phyloP scores from a whole-genome alignment of 2,329 filamentous ascomycete species.

The Xylariaceae sp. region DNA sequence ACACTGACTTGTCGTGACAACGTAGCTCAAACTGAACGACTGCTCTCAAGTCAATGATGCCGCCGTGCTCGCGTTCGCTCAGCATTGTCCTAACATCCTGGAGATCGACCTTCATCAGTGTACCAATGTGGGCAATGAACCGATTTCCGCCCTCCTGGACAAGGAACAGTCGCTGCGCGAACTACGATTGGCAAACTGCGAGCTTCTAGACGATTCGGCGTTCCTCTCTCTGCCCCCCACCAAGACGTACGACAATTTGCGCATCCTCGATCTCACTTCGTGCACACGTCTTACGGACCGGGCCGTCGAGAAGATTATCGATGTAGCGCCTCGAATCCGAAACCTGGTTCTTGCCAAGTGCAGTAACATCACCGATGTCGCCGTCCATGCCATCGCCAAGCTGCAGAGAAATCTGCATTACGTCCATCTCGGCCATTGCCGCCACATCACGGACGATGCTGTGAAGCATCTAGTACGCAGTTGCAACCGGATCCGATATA shows the following conservation, averaged over 20 bases:
- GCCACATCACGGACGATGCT: conserved; percentile 81
- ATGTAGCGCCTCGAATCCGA: conserved; percentile 76
- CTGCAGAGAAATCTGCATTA: conserved; percentile 96
- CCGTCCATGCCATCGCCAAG: conserved; percentile 79
- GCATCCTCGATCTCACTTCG: conserved; percentile 89
- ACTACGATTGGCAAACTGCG: conserved; percentile 79
- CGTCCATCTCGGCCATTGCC: conserved; percentile 90
- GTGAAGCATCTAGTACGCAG: conserved; percentile 76
- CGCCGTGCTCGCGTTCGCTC: conserved; percentile 78
- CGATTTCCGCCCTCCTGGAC: conserved; percentile 73
- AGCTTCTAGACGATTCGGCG: conserved; percentile 77
- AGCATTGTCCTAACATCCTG: conserved; percentile 84
- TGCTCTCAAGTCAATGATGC: conserved; percentile 79
- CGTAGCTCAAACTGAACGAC: conserved; percentile 90
- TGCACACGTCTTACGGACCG: conserved; percentile 79
- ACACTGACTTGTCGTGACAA: conserved; percentile 29
- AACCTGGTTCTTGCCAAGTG: conserved; percentile 96
- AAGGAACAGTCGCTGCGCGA: conserved; percentile 83
- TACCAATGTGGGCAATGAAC: conserved; percentile 70
- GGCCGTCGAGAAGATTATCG: conserved; percentile 82
- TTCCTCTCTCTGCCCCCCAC: conserved; percentile 71
- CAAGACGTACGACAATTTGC: conserved; percentile 74
- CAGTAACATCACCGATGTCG: conserved; percentile 81
- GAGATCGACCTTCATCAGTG: conserved; percentile 95
- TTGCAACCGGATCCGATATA: conserved; percentile 94